Base-by-base conservation (phyloP, 768 basidiomycete species). In the Mycena rosella region DNA sequence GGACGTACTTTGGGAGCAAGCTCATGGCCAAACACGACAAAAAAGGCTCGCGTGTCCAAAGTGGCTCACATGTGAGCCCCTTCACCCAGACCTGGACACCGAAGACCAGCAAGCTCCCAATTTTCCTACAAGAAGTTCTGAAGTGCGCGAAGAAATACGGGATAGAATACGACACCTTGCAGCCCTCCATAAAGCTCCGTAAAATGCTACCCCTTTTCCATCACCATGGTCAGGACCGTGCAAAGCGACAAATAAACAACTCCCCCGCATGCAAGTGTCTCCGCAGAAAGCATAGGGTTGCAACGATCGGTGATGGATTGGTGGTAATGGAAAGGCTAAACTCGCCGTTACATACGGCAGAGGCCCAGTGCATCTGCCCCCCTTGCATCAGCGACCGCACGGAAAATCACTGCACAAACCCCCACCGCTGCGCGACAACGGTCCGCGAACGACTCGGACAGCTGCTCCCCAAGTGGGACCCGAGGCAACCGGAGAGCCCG, bases 1-100 rank as follows among this genome's bases (percentile, higher is more conserved):
- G 80, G 80, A 73, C 78, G 0, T 14, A 29, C 0, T 45, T 80
- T 0, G 77, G 77, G 18, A 76, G 81, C 60, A 70, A 62, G 4
- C 34, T 77, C 0, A 63, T 79, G 5, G 67, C 63, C 0, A 32
- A 47, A 7, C 38, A 52, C 51, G 5, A 71, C 52, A 24, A 48
- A 27, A 30, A 44, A 24, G 3, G 22, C 47, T 22, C 55, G 17
- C 18, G 52, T n/a, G 32, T 70, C 10, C 72, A 68, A 3, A 30
- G 48, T 0, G 34, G 47, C 40, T 27, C 51, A 0, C 54, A 68
- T 22, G 20, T 30, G 0, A 78, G 78, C 42, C 63, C 65, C 1
- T 76, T 78, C 65, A 67, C 75, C 0, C 80, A 81, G 60, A 67
- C 52, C 9, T 81, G 78, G 77, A 64, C 59, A n/a, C 40, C 67